These are phyloP conservation scores for Neonectria sp. DNA, from an alignment of 2,329 filamentous ascomycete genomes.

Conservation along the genomic window DNA sequence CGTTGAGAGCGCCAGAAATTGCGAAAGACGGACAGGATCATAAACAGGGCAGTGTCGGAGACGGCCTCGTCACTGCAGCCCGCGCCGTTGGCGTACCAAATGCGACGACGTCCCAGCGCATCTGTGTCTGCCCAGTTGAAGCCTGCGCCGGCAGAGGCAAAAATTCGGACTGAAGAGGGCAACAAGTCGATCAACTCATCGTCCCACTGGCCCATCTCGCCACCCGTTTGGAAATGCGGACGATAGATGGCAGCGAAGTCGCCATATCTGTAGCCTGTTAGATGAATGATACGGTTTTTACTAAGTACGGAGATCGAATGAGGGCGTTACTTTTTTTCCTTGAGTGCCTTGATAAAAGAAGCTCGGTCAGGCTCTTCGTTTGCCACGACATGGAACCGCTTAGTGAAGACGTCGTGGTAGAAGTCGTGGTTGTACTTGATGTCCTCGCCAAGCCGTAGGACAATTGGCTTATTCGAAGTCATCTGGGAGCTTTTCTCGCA, in stretches of 20 bases:
- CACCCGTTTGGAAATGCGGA: constrained; percentile 74
- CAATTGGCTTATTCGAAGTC: constrained; percentile 34
- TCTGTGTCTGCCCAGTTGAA: constrained; percentile 75
- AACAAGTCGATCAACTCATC: constrained; percentile 68
- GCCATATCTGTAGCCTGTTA: constrained; percentile 35
- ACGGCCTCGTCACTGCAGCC: constrained; percentile 60
- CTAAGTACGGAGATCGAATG: neutral
- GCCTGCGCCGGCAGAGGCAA: constrained; percentile 72
- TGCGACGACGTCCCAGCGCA: constrained; percentile 53
- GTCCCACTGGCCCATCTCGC: constrained; percentile 75
- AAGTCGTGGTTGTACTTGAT: constrained; percentile 64
- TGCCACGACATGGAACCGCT: constrained; percentile 58
- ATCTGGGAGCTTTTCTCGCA: constrained; percentile 2
- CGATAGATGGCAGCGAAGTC: constrained; percentile 62
- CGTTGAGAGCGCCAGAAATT: constrained; percentile 61
- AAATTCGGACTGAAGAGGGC: constrained; percentile 68
- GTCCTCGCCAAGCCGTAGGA: constrained; percentile 56
- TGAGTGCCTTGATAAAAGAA: constrained; percentile 58
- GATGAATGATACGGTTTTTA: neutral
- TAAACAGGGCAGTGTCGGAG: constrained; percentile 59
- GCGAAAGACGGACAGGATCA: constrained; percentile 64
- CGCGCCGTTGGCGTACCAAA: constrained; percentile 62
- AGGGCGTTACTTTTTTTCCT: constrained; percentile 47
- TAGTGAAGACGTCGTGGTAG: constrained; percentile 55
- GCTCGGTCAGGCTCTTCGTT: constrained; percentile 54